Conservation (phyloP, 345 rosid genomes). For the Raphanus sativus region DNA sequence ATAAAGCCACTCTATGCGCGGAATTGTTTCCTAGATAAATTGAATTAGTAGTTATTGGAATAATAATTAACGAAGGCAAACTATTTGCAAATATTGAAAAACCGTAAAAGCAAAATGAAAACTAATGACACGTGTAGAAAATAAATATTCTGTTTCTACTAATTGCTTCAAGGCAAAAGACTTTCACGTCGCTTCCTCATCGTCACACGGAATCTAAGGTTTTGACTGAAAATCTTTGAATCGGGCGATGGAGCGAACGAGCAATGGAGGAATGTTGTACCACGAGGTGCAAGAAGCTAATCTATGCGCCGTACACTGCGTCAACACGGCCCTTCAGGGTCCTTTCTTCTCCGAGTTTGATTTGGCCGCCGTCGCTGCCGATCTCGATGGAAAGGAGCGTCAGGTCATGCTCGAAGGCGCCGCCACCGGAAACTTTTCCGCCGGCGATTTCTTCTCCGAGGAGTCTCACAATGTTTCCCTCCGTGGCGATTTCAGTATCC, state of each 20-base stretch:
- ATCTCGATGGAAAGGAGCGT: conserved; percentile 83
- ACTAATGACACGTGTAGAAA: too few relatives aligned
- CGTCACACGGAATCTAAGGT: too few relatives aligned
- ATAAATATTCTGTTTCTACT: too few relatives aligned
- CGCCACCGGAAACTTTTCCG: conserved; percentile 28
- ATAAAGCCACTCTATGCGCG: too few relatives aligned
- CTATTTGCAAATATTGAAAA: too few relatives aligned
- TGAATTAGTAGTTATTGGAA: too few relatives aligned
- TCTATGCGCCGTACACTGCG: conserved; percentile 99
- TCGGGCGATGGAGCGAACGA: conserved; percentile 28
- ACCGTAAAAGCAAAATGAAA: too few relatives aligned
- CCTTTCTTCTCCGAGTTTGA: conserved; percentile 96
- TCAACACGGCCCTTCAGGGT: conserved; percentile 90
- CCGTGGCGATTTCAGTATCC: conserved; percentile 94
- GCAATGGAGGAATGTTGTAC: conserved; percentile 97
- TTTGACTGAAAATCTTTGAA: too few relatives aligned
- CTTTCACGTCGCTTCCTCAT: too few relatives aligned
- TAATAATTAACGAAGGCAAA: too few relatives aligned
- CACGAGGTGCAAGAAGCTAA: conserved; percentile 98
- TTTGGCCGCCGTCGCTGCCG: conserved; percentile 90
- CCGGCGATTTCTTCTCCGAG: conserved; percentile 74
- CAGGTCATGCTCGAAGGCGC: conserved; percentile 65
- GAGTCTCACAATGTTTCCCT: conserved; percentile 95
- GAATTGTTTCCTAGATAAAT: too few relatives aligned
- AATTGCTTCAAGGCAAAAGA: too few relatives aligned